These are phyloP conservation scores for Mucor circinelloides DNA, from an alignment of 371 early-diverging fungal species.

Conservation along the genomic window DNA sequence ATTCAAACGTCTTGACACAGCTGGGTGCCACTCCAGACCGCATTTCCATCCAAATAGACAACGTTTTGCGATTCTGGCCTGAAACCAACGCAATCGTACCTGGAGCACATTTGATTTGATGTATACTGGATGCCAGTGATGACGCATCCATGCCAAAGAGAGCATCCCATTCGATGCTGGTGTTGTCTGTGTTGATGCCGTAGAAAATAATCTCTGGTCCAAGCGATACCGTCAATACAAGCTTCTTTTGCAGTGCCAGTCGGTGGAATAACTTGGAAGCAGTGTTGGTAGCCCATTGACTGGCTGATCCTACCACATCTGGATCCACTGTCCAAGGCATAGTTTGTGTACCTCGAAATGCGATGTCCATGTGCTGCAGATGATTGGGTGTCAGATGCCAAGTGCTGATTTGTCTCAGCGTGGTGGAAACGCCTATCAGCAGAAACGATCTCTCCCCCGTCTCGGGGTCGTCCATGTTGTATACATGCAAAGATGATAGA, in stretches of 20 bases:
- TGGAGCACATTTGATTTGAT: conserved; percentile 17
- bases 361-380: not conserved
- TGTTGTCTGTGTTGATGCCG: not conserved
- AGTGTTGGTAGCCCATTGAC: conserved; percentile 28
- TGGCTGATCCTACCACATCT: conserved; percentile 4
- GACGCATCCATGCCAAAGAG: conserved; percentile 27
- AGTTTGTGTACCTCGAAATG: conserved; percentile 3
- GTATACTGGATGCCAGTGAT: not conserved
- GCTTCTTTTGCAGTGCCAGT: conserved; percentile 1
- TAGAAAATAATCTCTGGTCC: conserved; percentile 18
- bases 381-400: conserved; percentile 28
- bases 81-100: conserved; percentile 21
- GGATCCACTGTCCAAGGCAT: conserved; percentile 18
- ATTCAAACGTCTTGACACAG: conserved; percentile 21
- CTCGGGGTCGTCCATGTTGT: conserved; percentile 16
- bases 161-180: conserved; percentile 23
- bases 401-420: conserved; percentile 12
- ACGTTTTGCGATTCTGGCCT: conserved; percentile 8
- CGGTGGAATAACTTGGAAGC: conserved; percentile 26
- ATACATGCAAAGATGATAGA: conserved; percentile 38
- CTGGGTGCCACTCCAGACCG: conserved; percentile 29
- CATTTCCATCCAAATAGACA: conserved; percentile 46
- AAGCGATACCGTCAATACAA: conserved; percentile 10
- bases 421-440: conserved; percentile 30
- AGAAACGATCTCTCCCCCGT: conserved; percentile 17